Percentiles rank a stretch among this genome's conserved stretches.
phyloP scores from a whole-genome alignment of 2,329 filamentous ascomycete genomes.

The Colletotrichum sojae region DNA sequence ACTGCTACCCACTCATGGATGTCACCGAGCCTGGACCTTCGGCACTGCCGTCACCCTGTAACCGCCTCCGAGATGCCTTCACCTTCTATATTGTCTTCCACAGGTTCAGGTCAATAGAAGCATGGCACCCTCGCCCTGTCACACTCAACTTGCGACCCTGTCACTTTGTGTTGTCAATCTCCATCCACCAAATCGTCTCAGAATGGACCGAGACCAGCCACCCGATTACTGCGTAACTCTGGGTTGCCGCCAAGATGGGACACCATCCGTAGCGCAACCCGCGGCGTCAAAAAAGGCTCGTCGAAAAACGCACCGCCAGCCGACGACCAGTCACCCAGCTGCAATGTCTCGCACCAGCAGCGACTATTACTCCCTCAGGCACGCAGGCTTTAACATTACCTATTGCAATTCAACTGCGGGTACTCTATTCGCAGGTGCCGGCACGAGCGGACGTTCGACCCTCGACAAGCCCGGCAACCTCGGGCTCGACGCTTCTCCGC shows the following conservation, averaged over 20 bases:
- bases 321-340: background rate
- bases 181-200: background rate
- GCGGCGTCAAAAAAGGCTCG: constrained; percentile 9
- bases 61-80: background rate
- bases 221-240: constrained; percentile 5
- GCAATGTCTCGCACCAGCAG: background rate
- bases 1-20: background rate
- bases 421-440: background rate
- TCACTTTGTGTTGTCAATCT: background rate
- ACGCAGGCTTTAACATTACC: constrained; percentile 6
- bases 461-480: constrained; percentile 16
- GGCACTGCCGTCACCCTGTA: background rate
- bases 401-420: background rate
- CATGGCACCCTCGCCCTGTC: background rate
- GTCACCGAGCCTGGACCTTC: background rate
- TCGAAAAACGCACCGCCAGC: background rate
- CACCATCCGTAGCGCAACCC: constrained; percentile 16
- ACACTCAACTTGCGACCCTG: background rate
- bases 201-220: constrained; percentile 14
- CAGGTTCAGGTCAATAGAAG: no score
- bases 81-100: background rate
- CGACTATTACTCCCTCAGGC: background rate
- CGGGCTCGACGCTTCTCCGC: constrained; percentile 16
- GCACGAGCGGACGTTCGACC: background rate
- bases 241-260: constrained; percentile 5